Evolutionary conservation across 768 basidiomycete species (phyloP).

Genomic region (Multifurca ochricompacta): DNA sequence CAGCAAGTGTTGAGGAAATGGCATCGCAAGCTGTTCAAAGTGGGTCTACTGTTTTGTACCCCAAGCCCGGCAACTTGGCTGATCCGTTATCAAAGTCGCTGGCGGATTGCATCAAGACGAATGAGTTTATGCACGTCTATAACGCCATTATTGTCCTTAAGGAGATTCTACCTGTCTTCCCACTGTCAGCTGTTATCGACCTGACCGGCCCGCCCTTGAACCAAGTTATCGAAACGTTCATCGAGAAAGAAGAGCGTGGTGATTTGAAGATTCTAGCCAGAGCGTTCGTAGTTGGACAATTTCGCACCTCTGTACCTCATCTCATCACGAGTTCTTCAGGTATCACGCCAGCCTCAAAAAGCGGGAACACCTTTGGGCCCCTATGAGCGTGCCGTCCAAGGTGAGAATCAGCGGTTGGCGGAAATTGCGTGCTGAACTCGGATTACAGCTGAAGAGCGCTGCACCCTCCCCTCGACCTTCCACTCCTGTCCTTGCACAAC

Average conservation of each 20-base stretch:
- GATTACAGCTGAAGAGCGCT: constrained; percentile 4
- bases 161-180: constrained; percentile 86
- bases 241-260: constrained; percentile 73
- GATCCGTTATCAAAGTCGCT: constrained; percentile 48
- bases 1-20: constrained; percentile 71
- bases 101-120: constrained; percentile 71
- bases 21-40: constrained; percentile 69
- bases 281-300: constrained; percentile 43
- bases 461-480: constrained; percentile 13
- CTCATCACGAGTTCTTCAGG: constrained; percentile 30
- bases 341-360: constrained; percentile 73
- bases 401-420: constrained; percentile 22
- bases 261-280: constrained; percentile 74
- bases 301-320: neutral
- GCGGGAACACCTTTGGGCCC: constrained; percentile 51
- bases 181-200: constrained; percentile 49
- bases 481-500: constrained; percentile 11
- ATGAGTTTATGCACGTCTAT: constrained; percentile 95
- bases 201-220: constrained; percentile 50
- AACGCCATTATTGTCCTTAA: constrained; percentile 93
- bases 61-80: neutral
- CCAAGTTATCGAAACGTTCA: constrained; percentile 52
- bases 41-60: constrained; percentile 28
- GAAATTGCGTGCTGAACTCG: neutral
- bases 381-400: constrained; percentile 28